These are phyloP conservation scores for Fusarium mangiferae DNA, from an alignment of 2,329 filamentous ascomycete genomes.

Conservation along the genomic window DNA sequence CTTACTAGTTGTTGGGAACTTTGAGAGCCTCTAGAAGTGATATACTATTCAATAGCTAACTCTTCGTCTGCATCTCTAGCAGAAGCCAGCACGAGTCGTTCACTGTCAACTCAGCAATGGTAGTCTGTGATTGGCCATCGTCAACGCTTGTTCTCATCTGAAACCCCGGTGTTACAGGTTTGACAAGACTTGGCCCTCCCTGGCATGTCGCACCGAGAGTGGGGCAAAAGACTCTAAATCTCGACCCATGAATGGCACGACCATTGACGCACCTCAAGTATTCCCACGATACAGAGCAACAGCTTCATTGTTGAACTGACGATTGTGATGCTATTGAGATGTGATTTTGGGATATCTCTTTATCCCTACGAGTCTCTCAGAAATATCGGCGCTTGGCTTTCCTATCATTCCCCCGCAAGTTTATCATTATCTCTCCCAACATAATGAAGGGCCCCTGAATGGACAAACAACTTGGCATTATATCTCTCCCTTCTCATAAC, in stretches of 20 bases:
- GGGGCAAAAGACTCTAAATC: conserved; percentile 11
- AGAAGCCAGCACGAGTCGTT: conserved; percentile 11
- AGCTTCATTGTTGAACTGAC: neutral
- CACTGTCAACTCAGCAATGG: neutral
- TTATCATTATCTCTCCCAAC: neutral
- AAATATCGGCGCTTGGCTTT: too few relatives aligned
- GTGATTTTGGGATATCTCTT: too few relatives aligned
- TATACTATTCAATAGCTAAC: neutral
- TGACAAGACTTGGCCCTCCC: conserved; percentile 33
- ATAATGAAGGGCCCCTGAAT: neutral
- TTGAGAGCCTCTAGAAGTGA: neutral
- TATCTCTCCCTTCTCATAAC: neutral
- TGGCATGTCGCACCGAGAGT: conserved; percentile 31
- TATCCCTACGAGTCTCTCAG: too few relatives aligned
- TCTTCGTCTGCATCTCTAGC: conserved; percentile 1
- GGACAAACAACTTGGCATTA: neutral
- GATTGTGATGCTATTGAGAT: neutral
- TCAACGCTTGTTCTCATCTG: conserved; percentile 23
- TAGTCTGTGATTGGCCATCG: conserved; percentile 19
- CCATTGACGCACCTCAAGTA: conserved; percentile 3
- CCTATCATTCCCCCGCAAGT: neutral
- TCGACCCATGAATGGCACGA: conserved; percentile 17
- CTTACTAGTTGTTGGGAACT: neutral
- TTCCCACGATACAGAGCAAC: neutral
- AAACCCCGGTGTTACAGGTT: conserved; percentile 45